Conservation (phyloP, 106 monocot genomes). For the Acorus gramineus region DNA sequence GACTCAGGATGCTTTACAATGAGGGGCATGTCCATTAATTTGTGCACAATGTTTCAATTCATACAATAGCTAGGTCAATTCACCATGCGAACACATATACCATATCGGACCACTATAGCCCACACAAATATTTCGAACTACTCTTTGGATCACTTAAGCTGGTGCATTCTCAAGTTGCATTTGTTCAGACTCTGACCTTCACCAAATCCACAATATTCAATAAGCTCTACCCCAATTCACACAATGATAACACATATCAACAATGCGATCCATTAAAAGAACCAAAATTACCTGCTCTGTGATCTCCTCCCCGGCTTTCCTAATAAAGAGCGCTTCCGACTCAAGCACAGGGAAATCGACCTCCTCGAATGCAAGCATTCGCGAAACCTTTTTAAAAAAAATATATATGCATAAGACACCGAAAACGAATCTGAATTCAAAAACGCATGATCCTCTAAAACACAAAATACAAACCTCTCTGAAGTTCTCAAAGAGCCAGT, state of each 20-base stretch:
- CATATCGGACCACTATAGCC: too few species aligned
- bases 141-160: too few species aligned
- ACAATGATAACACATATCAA: not conserved
- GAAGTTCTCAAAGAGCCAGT: constrained; percentile 86
- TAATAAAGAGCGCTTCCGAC: constrained; percentile 85
- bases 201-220: too few species aligned
- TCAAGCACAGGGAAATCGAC: constrained; percentile 98
- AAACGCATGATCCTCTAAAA: not conserved
- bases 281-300: constrained; percentile 57
- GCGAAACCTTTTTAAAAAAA: constrained; percentile 42
- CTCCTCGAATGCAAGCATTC: constrained; percentile 82
- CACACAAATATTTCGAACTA: too few species aligned
- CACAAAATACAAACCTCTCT: constrained; percentile 43
- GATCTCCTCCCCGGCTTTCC: constrained; percentile 99
- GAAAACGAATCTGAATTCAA: not conserved
- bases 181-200: too few species aligned
- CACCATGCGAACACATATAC: too few species aligned
- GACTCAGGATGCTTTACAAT: too few species aligned
- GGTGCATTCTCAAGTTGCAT: too few species aligned
- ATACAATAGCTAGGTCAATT: too few species aligned
- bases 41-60: too few species aligned
- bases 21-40: too few species aligned
- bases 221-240: too few species aligned
- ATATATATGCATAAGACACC: constrained; percentile 8
- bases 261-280: not conserved